Conservation (phyloP, 1,284 basidiomycete genomes). For the Cryptococcus depauperatus region DNA sequence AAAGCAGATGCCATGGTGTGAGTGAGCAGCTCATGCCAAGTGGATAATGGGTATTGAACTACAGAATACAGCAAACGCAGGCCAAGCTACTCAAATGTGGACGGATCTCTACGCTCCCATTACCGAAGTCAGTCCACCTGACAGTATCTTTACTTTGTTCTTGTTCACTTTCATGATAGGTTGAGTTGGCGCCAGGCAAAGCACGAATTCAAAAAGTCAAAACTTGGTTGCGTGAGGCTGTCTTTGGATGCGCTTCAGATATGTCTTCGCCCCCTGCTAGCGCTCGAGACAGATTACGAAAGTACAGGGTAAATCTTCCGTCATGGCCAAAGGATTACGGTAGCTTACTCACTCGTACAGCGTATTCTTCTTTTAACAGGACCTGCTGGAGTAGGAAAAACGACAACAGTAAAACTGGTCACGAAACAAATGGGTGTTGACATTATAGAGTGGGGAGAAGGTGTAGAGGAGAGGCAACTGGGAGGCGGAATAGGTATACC, state of each 20-base stretch:
- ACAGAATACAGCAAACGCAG: background rate
- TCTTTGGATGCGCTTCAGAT: constrained; percentile 50
- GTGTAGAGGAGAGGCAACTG: constrained; percentile 40
- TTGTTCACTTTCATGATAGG: constrained; percentile 45
- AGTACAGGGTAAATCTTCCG: constrained; percentile 65
- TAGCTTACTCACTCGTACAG: constrained; percentile 45
- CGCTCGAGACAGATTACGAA: constrained; percentile 53
- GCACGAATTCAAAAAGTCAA: constrained; percentile 77
- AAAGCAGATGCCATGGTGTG: no score
- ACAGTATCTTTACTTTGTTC: background rate
- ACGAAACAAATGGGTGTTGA: constrained; percentile 68
- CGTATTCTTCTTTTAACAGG: constrained; percentile 78
- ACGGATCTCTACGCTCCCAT: constrained; percentile 66
- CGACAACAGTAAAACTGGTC: constrained; percentile 69
- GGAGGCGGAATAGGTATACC: constrained; percentile 27
- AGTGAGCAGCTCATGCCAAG: background rate
- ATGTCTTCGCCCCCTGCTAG: constrained; percentile 31
- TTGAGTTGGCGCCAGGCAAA: constrained; percentile 79
- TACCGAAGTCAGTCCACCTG: constrained; percentile 51
- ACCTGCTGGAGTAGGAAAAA: constrained; percentile 85
- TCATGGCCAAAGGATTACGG: background rate
- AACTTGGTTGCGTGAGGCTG: constrained; percentile 75
- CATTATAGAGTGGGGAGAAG: constrained; percentile 71
- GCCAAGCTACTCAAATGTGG: constrained; percentile 52
- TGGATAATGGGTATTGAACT: no score